These are phyloP conservation scores for Chenopodium formosanum DNA, from an alignment of 148 eudicot genomes.

Conservation along the genomic window DNA sequence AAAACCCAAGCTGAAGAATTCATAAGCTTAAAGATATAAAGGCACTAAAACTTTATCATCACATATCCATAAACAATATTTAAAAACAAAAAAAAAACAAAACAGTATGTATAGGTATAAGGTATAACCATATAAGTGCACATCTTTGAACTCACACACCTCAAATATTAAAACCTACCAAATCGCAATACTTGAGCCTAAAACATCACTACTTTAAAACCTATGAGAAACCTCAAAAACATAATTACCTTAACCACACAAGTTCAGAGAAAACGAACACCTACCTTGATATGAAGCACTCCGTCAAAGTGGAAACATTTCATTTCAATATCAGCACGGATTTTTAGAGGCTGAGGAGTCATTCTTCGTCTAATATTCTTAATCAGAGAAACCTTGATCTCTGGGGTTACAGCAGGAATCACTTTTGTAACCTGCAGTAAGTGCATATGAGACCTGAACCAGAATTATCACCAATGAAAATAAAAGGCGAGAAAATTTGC, in stretches of 20 bases:
- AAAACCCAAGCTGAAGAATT: background rate
- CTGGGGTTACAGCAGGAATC: slow-evolving; percentile 80
- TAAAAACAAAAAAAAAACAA: no score
- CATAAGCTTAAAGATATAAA: background rate
- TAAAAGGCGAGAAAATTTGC: background rate
- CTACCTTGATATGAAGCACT: slow-evolving; percentile 92
- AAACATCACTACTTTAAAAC: background rate
- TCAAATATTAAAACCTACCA: background rate
- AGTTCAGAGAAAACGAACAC: background rate
- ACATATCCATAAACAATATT: no score
- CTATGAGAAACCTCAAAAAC: background rate
- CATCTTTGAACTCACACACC: background rate
- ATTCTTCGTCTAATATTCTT: slow-evolving; percentile 85
- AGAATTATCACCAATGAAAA: background rate
- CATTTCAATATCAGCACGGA: slow-evolving; percentile 97
- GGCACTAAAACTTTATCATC: background rate
- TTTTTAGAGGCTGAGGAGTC: slow-evolving; percentile 98
- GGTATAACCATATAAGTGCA: background rate
- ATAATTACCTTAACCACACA: background rate
- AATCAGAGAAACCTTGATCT: slow-evolving; percentile 78
- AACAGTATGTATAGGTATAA: no score
- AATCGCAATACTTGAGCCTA: background rate
- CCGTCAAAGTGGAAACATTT: slow-evolving; percentile 97
- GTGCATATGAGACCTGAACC: slow-evolving; percentile 20
- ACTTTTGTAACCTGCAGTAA: slow-evolving; percentile 65